phyloP scores from a whole-genome alignment of 805 yeast genomes.

The Saturnispora hagleri region DNA sequence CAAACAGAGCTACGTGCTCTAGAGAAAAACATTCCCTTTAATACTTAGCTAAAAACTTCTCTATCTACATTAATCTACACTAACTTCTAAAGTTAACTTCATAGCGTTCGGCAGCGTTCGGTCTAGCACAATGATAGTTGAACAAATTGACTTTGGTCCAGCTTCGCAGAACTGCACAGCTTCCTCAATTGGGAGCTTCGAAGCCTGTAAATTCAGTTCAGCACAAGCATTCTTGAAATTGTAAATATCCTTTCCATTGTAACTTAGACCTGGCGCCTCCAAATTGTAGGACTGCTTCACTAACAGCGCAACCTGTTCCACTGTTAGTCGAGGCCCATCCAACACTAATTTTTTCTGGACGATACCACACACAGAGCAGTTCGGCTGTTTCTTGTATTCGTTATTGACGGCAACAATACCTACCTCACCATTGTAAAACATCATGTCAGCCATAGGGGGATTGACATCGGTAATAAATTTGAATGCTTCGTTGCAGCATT shows the following conservation, averaged over 20 bases:
- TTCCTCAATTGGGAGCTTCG: not conserved
- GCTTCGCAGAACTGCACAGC: slow-evolving; percentile 1
- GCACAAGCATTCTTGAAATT: slow-evolving; percentile 13
- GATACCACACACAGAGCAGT: slow-evolving; percentile 73
- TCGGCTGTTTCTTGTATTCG: slow-evolving; percentile 45
- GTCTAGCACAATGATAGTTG: slow-evolving; percentile 14
- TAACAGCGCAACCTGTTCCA: slow-evolving; percentile 14
- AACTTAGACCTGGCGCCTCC: slow-evolving; percentile 17
- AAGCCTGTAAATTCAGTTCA: not conserved
- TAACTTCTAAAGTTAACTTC: slow-evolving; percentile 7
- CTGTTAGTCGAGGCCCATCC: slow-evolving; percentile 11
- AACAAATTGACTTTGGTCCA: not conserved
- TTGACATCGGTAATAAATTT: slow-evolving; percentile 65
- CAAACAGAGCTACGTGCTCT: not conserved
- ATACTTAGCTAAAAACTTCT: not conserved
- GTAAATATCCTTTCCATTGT: slow-evolving; percentile 19
- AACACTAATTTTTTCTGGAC: slow-evolving; percentile 7
- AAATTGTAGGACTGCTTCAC: slow-evolving; percentile 13
- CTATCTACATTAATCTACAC: too few species aligned
- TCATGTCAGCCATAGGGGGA: slow-evolving; percentile 62
- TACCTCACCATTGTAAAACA: slow-evolving; percentile 80
- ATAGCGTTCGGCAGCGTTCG: slow-evolving; percentile 5
- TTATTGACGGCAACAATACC: slow-evolving; percentile 72
- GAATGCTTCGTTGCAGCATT: slow-evolving; percentile 79
- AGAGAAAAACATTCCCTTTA: not conserved